Evolutionary conservation across 164 flowering plant species (phyloP), one percentile per base, ranked within the genome.

Genomic region (Dillenia turbinata): DNA sequence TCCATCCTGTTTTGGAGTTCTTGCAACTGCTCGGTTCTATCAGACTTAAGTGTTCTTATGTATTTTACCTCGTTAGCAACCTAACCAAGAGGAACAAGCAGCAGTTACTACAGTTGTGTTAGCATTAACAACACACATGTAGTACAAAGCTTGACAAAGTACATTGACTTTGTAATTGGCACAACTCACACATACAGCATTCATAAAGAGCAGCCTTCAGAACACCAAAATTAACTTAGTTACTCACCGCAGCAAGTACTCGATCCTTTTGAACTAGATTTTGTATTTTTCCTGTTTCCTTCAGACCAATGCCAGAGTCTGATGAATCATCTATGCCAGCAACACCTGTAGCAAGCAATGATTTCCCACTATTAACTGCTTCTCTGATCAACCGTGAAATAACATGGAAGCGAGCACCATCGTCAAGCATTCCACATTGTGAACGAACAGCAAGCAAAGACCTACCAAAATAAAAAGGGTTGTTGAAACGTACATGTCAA

Each of bases 331-430:
- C 92, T 73, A 79, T 75, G 22, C 81, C 76, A 49, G 66, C 69
- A 58, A 92, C 79, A 70, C 84, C 82, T 17, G 83, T 78, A 50
- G 87, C 96, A 62, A 95, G 88, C 81, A 92, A 69, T 56, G 84
- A 79, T 74, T 92, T 92, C 15, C 99, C 94, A 76, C 78, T 79
- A 66, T 73, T 85, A 51, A 95, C 83, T 43, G 96, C 85, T 81
- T 92, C 97, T 44, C 90, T 86, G 61, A 95, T 85, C 81, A 95
- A 69, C 59, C 83, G 95, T 44, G 99, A 84, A 57, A 90, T 78
- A 47, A 90, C 86, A 81, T 95, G 97, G 75, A 88, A 82, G 26
- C 97, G 92, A 66, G 92, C 92, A 62, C 92, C 99, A 73, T 90
- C 94, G 81, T 95, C 89, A 49, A 84, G 75, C 73, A 69, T 79